These are phyloP conservation scores for Paramecium biaurelia DNA, from an alignment of 73 alveolate species.

Conservation along the genomic window DNA sequence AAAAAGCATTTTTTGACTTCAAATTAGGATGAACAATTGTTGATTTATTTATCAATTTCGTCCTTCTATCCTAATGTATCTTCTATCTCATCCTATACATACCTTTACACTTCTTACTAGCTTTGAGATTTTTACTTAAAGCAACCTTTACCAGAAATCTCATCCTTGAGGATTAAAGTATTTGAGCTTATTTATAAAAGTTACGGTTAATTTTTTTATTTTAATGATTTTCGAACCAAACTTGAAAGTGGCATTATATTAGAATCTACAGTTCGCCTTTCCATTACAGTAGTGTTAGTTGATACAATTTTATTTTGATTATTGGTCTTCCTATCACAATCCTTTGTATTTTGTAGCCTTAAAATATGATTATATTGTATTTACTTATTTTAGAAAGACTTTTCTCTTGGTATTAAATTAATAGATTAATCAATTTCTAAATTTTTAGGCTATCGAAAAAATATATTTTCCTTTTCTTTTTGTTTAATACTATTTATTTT, in stretches of 20 bases:
- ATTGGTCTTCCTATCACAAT: not conserved
- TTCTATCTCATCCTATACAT: not conserved
- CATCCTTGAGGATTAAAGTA: not conserved
- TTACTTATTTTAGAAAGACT: not conserved
- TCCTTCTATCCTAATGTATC: not conserved
- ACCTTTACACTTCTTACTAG: not conserved
- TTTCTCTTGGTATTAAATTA: not conserved
- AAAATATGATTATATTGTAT: not conserved
- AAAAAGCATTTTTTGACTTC: not conserved
- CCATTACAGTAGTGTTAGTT: not conserved
- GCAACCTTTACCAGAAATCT: not conserved
- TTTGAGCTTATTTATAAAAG: not conserved
- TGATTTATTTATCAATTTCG: not conserved
- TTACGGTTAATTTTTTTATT: not conserved
- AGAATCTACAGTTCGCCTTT: not conserved
- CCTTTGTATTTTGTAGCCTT: not conserved
- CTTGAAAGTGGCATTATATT: not conserved
- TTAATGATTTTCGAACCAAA: not conserved
- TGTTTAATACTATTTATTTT: not conserved
- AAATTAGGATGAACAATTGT: not conserved
- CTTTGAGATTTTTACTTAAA: not conserved
- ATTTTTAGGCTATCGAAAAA: not conserved
- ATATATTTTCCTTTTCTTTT: not conserved
- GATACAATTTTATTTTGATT: not conserved
- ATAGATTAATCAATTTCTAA: not conserved